phyloP scores from a whole-genome alignment of 176 grass and related monocot species.

The Typha latifolia region DNA sequence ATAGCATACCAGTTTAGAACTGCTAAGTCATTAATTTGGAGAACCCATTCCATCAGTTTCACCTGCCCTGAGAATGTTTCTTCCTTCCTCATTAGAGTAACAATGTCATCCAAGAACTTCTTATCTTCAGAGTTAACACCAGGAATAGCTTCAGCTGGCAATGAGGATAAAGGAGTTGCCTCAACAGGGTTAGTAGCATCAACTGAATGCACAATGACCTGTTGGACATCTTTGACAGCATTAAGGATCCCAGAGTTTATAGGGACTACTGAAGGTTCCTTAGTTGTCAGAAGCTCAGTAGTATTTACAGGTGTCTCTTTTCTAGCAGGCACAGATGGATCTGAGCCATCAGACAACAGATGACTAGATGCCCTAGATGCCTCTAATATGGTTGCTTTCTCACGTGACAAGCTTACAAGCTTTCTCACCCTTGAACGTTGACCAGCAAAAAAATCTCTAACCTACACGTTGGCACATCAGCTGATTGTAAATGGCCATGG shows the following conservation, averaged over 20 bases:
- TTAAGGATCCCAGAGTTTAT: conserved; percentile 17
- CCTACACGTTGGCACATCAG: conserved; percentile 26
- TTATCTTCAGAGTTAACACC: conserved; percentile 71
- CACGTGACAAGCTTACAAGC: conserved; percentile 57
- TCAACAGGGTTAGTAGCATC: conserved; percentile 33
- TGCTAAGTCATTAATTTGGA: conserved; percentile 62
- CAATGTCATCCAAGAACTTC: conserved; percentile 72
- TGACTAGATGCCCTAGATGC: conserved; percentile 24
- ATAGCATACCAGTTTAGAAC: conserved; percentile 69
- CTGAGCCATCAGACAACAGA: conserved; percentile 21
- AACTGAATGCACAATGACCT: conserved; percentile 15
- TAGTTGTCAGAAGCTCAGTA: conserved; percentile 31
- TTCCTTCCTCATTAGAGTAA: conserved; percentile 80
- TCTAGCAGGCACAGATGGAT: conserved; percentile 18
- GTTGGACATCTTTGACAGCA: conserved; percentile 15
- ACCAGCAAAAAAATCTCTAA: conserved; percentile 75
- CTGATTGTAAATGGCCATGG: not conserved
- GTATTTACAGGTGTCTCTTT: conserved; percentile 29
- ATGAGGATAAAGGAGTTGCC: conserved; percentile 21
- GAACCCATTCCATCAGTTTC: conserved; percentile 84
- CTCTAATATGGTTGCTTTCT: conserved; percentile 49
- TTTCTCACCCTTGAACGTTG: conserved; percentile 80
- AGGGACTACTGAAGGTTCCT: conserved; percentile 22
- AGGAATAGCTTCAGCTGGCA: conserved; percentile 30
- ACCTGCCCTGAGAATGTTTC: conserved; percentile 78